Evolutionary conservation across 768 basidiomycete genomes (phyloP).

Genomic region (Suillus weaverae): DNA sequence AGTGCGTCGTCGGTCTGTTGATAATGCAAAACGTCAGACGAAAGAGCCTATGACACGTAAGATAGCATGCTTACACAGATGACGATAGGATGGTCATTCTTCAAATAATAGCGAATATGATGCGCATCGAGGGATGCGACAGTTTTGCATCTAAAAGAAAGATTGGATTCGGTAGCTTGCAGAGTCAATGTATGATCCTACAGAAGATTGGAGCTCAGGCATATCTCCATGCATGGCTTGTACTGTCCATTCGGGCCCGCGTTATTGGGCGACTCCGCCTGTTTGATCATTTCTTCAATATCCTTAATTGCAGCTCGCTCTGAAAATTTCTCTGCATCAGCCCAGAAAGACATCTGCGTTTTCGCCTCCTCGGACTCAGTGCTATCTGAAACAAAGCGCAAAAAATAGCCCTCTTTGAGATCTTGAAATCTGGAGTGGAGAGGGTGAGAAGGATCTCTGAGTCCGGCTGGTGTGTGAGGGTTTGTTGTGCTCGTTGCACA

Average conservation of each 20-base stretch:
- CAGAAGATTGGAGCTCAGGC: conserved; percentile 78
- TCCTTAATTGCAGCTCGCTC: conserved; percentile 26
- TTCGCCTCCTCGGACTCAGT: conserved; percentile 15
- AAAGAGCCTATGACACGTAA: conserved; percentile 1
- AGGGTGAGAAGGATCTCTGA: conserved; percentile 20
- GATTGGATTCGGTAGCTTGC: neutral
- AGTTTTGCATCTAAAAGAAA: conserved; percentile 59
- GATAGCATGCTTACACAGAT: conserved; percentile 58
- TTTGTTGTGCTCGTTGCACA: neutral
- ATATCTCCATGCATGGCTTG: conserved; percentile 73
- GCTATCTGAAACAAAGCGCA: conserved; percentile 21
- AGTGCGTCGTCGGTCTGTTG: conserved; percentile 81
- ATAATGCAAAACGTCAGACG: neutral
- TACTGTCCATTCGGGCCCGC: conserved; percentile 25
- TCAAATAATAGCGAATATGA: conserved; percentile 69
- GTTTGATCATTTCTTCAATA: conserved; percentile 18
- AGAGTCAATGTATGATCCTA: conserved; percentile 33
- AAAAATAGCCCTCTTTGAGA: conserved; percentile 24
- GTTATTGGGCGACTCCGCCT: conserved; percentile 1
- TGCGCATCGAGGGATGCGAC: conserved; percentile 64
- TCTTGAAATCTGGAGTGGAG: conserved; percentile 25
- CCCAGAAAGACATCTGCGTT: conserved; percentile 4
- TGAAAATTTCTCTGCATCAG: conserved; percentile 19
- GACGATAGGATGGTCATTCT: conserved; percentile 62
- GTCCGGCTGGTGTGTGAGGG: conserved; percentile 4